Evolutionary conservation across 768 basidiomycete genomes (phyloP), one percentile per base, ranked within the genome.

Genomic region (Mycena polygramma): DNA sequence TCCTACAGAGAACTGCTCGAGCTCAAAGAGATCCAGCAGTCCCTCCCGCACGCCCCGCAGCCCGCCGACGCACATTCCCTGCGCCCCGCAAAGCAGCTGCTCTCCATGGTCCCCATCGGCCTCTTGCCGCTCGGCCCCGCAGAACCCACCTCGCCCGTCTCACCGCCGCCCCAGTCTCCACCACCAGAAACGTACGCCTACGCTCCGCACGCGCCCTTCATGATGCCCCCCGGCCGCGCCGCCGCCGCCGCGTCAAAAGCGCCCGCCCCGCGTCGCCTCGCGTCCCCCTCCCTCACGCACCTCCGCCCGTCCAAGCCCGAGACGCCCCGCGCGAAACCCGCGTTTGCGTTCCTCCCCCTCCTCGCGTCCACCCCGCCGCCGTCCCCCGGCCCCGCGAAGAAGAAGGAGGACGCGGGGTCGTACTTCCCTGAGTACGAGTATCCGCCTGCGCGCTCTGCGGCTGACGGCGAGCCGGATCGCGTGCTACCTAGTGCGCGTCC

Each of bases 11-110:
- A 91, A 72, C 75, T 91, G 22, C 86, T 92, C 24, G 91, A 93
- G 76, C 85, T 92, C 51, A 91, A 91, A 74, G 89, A 89, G 72
- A 89, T 93, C 51, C 90, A 90, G 69, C 86, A 88, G 14, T 88
- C 89, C 9, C 83, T 92, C 1, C 91, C 91, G 10, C 82, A 84
- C 22, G 89, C 91, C 2, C 81, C 84, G 62, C 91, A 89, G 79
- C 84, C 82, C 0, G 76, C 78, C 30, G 30, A 30, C 30, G 30
- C 30, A 4, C 87, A 87, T 76, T 9, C 37, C 11, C 79, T 84
- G 0, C 85, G 84, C 48, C 81, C 69, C 0, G 78, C 43, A 83
- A 79, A 81, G 49, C 84, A 84, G 55, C 84, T 82, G 71, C 83
- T 87, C 54, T 81, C 84, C 39, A 81, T 83, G 15, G 91, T 93